phyloP scores from a whole-genome alignment of 2,329 filamentous ascomycete species.

The Escovopsis sp. region DNA sequence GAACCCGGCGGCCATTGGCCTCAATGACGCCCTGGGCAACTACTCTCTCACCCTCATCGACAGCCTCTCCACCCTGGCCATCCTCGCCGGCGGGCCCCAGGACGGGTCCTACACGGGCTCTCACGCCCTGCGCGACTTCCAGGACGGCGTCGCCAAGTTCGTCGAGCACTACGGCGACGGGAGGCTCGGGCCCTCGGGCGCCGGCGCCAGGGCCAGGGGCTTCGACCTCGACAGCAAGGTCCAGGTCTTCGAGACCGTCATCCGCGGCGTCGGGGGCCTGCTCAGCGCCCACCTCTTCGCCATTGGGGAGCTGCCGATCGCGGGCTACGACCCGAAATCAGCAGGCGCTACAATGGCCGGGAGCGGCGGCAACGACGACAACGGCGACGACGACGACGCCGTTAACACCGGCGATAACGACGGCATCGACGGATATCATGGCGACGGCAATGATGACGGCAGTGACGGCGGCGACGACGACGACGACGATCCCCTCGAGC shows the following conservation, averaged over 20 bases:
- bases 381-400: slow-evolving; percentile 14
- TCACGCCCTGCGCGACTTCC: slow-evolving; percentile 55
- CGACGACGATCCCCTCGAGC: slow-evolving; percentile 26
- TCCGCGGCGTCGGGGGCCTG: slow-evolving; percentile 78
- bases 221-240: slow-evolving; percentile 97
- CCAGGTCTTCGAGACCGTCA: slow-evolving; percentile 96
- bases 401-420: slow-evolving; percentile 14
- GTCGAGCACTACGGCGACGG: slow-evolving; percentile 82
- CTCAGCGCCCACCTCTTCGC: slow-evolving; percentile 91
- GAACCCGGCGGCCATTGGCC: slow-evolving; percentile 65
- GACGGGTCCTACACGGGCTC: slow-evolving; percentile 21
- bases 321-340: slow-evolving; percentile 52
- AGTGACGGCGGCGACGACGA: slow-evolving; percentile 10
- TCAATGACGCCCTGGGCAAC: slow-evolving; percentile 94
- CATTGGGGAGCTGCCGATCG: slow-evolving; percentile 74
- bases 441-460: slow-evolving; percentile 13
- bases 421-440: slow-evolving; percentile 25
- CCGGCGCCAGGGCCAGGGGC: slow-evolving; percentile 57
- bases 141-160: slow-evolving; percentile 60
- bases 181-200: slow-evolving; percentile 47
- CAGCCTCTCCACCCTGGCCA: slow-evolving; percentile 84
- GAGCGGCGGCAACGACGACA: slow-evolving; percentile 10
- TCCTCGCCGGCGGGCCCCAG: slow-evolving; percentile 60
- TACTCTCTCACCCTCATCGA: slow-evolving; percentile 94
- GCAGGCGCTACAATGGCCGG: too few species aligned